Evolutionary conservation across 1,284 basidiomycete genomes (phyloP).

Genomic region (Ustilago trichophora): DNA sequence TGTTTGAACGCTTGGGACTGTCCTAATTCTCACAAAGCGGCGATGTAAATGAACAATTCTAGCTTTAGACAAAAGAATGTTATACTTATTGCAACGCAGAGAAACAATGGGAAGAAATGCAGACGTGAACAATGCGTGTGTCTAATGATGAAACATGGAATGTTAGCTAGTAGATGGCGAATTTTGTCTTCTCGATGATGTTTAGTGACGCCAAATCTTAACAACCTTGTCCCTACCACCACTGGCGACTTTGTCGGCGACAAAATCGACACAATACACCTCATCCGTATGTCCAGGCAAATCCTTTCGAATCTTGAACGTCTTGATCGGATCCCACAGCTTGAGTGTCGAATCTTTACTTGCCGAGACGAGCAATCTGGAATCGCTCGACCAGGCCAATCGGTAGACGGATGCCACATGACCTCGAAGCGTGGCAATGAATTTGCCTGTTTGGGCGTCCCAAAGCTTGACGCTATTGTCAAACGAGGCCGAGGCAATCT

Average conservation of each 20-base stretch:
- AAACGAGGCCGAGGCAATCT: slow-evolving; percentile 89
- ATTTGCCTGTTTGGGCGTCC: slow-evolving; percentile 82
- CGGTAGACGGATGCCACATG: slow-evolving; percentile 95
- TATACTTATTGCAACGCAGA: no score
- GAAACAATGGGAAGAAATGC: no score
- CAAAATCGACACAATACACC: slow-evolving; percentile 85
- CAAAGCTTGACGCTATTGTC: slow-evolving; percentile 92
- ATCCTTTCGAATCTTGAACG: slow-evolving; percentile 84
- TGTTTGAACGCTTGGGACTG: slow-evolving; percentile 46
- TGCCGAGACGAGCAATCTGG: slow-evolving; percentile 87
- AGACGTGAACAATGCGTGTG: no score
- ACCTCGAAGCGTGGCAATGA: slow-evolving; percentile 77
- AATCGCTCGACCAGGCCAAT: slow-evolving; percentile 93
- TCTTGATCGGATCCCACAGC: slow-evolving; percentile 61
- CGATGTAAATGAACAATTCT: no score
- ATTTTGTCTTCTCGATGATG: no score
- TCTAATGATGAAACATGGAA: no score
- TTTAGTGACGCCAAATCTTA: slow-evolving; percentile 69
- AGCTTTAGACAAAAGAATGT: no score
- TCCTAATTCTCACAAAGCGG: slow-evolving; percentile 1
- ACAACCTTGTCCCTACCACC: slow-evolving; percentile 78
- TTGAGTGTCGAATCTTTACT: slow-evolving; percentile 90
- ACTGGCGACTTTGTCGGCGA: slow-evolving; percentile 93
- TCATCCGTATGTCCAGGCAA: slow-evolving; percentile 96
- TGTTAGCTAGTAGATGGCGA: no score